Evolutionary conservation across 345 rosid species (phyloP).

Genomic region (Euphorbia lathyris): DNA sequence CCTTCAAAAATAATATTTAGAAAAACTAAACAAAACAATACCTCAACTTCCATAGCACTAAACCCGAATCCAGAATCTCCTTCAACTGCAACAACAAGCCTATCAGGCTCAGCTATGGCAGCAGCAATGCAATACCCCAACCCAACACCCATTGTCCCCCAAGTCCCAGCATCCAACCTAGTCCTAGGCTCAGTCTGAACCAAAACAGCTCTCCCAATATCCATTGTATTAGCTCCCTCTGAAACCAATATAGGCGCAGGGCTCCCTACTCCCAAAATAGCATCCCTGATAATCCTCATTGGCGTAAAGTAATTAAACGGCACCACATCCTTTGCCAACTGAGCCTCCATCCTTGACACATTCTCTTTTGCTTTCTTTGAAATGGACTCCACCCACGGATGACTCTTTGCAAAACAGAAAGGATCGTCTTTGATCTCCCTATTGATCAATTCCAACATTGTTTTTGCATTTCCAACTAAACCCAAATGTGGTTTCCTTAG

Average conservation of each 20-base stretch:
- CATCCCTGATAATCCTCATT: slow-evolving; percentile 92
- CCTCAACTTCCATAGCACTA: slow-evolving; percentile 99
- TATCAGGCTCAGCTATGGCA: slow-evolving; percentile 83
- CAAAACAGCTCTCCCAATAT: slow-evolving; percentile 87
- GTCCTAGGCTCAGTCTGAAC: slow-evolving; percentile 97
- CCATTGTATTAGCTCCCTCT: slow-evolving; percentile 98
- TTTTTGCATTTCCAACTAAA: slow-evolving; percentile 77
- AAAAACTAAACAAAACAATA: slow-evolving; percentile 18
- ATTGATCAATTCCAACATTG: slow-evolving; percentile 62
- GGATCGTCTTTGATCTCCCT: slow-evolving; percentile 86
- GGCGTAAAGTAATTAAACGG: slow-evolving; percentile 92
- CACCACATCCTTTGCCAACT: slow-evolving; percentile 84
- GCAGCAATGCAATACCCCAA: slow-evolving; percentile 98
- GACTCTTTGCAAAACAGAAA: slow-evolving; percentile 71
- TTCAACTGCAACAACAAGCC: slow-evolving; percentile 92
- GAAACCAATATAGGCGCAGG: slow-evolving; percentile 89
- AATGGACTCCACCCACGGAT: slow-evolving; percentile 83
- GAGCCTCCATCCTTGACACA: slow-evolving; percentile 70
- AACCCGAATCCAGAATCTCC: slow-evolving; percentile 99
- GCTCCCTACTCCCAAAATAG: slow-evolving; percentile 60
- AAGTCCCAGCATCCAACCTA: slow-evolving; percentile 97
- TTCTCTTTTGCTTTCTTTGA: slow-evolving; percentile 67
- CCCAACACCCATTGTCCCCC: slow-evolving; percentile 99
- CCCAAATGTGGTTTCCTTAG: slow-evolving; percentile 75
- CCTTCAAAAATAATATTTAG: not conserved